Percentiles rank a stretch among this genome's conserved stretches.
Conservation (phyloP, 2,329 filamentous ascomycete genomes). For the Epichloe sp. region DNA sequence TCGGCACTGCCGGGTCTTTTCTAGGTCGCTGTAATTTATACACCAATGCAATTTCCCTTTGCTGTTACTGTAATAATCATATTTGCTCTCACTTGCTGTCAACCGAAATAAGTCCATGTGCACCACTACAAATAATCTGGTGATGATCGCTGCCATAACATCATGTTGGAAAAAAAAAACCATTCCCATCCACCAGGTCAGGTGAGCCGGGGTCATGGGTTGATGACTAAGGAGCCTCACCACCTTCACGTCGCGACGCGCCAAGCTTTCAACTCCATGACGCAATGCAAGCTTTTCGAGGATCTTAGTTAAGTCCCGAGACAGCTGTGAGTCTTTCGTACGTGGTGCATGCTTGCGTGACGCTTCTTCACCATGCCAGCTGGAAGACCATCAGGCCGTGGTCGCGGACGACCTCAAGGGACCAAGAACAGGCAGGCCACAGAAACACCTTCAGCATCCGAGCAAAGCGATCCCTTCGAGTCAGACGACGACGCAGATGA, state of each 20-base stretch:
- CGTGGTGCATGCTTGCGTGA: too few species aligned
- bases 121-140: background rate
- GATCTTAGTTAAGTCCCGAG: too few species aligned
- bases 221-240: conserved; percentile 4
- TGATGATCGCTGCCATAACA: background rate
- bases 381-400: conserved; percentile 22
- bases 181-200: background rate
- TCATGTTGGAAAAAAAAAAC: too few species aligned
- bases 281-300: background rate
- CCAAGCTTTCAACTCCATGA: background rate
- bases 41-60: conserved; percentile 41
- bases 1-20: conserved; percentile 33
- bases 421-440: conserved; percentile 13
- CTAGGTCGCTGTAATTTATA: conserved; percentile 52
- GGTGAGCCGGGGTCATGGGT: background rate
- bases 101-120: background rate
- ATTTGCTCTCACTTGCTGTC: background rate
- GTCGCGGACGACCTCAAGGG: conserved; percentile 13
- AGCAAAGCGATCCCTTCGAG: conserved; percentile 23
- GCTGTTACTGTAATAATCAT: conserved; percentile 11
- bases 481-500: conserved; percentile 19
- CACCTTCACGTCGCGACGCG: background rate
- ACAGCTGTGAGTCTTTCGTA: too few species aligned
- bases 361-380: conserved; percentile 25
- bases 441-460: conserved; percentile 12